Percentiles rank a stretch among this genome's conserved stretches.
These are phyloP conservation scores for Anisodus acutangulus DNA, from an alignment of 257 asterid species.

Conservation along the genomic window DNA sequence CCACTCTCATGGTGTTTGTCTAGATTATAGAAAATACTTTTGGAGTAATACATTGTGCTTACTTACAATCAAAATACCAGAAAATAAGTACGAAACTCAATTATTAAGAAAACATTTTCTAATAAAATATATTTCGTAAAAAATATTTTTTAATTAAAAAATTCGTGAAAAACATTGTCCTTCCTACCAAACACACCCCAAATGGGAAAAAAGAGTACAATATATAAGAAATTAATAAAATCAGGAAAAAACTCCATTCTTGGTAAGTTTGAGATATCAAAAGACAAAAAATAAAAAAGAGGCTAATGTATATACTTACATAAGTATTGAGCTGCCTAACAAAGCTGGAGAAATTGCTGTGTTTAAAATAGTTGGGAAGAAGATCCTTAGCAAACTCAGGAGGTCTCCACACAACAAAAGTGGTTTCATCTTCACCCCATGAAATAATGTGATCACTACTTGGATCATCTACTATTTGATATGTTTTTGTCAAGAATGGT, in stretches of 20 bases:
- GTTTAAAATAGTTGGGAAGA: slow-evolving; percentile 37
- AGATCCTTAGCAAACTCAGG: slow-evolving; percentile 32
- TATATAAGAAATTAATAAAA: too few relatives aligned
- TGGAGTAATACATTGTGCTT: too few relatives aligned
- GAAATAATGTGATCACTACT: slow-evolving; percentile 33
- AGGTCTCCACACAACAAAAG: slow-evolving; percentile 34
- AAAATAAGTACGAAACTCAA: too few relatives aligned
- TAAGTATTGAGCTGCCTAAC: slow-evolving; percentile 36
- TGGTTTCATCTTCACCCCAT: slow-evolving; percentile 33
- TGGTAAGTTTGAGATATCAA: neutral
- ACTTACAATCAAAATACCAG: too few relatives aligned
- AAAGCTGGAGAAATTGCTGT: slow-evolving; percentile 32
- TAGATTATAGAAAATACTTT: too few relatives aligned
- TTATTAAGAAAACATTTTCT: too few relatives aligned
- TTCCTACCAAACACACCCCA: too few relatives aligned
- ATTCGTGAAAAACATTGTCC: too few relatives aligned
- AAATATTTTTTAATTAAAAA: too few relatives aligned
- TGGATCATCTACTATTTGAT: slow-evolving; percentile 33
- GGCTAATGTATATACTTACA: slow-evolving; percentile 6
- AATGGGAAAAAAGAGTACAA: too few relatives aligned
- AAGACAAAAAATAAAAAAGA: neutral
- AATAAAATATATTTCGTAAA: too few relatives aligned
- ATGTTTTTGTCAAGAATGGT: slow-evolving; percentile 35
- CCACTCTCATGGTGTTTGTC: too few relatives aligned
- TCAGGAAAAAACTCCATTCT: neutral